Conservation (phyloP, 108 stramenopile genomes). For the Nitzschia sp. region DNA sequence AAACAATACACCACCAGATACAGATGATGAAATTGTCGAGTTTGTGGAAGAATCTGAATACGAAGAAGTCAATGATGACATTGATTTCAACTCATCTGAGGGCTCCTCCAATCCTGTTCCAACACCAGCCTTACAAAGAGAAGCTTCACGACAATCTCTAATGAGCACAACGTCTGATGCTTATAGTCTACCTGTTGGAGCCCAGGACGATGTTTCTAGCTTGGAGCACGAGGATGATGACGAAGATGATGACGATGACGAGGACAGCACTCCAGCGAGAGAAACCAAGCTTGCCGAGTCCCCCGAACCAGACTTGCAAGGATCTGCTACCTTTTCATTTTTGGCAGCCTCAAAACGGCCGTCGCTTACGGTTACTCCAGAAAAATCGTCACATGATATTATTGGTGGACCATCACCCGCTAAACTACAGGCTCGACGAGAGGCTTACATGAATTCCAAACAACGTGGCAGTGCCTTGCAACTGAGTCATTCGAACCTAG, state of each 20-base stretch:
- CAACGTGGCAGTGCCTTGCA: background rate
- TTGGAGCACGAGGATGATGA: conserved; percentile 3
- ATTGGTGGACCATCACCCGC: background rate
- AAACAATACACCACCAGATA: no score
- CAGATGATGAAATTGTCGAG: background rate
- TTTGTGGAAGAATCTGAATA: background rate
- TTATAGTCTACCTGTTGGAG: conserved; percentile 9
- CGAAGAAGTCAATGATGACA: background rate
- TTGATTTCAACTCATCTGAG: background rate
- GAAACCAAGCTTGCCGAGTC: background rate
- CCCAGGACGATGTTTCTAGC: conserved; percentile 17
- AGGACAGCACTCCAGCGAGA: background rate
- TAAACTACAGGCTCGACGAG: background rate
- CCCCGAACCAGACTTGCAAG: background rate
- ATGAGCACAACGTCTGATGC: conserved; percentile 14
- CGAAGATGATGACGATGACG: conserved; percentile 1
- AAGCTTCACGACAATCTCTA: conserved; percentile 9
- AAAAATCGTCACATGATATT: background rate
- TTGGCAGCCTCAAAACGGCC: background rate
- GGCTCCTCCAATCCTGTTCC: background rate
- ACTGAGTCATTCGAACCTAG: conserved; percentile 1
- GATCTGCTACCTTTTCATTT: background rate
- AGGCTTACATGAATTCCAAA: background rate
- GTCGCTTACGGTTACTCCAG: background rate
- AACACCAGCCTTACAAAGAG: background rate